Percentiles rank a stretch among this genome's conserved stretches.
These are phyloP conservation scores for Forsythia suspensa DNA, from an alignment of 257 asterid genomes.

Conservation along the genomic window DNA sequence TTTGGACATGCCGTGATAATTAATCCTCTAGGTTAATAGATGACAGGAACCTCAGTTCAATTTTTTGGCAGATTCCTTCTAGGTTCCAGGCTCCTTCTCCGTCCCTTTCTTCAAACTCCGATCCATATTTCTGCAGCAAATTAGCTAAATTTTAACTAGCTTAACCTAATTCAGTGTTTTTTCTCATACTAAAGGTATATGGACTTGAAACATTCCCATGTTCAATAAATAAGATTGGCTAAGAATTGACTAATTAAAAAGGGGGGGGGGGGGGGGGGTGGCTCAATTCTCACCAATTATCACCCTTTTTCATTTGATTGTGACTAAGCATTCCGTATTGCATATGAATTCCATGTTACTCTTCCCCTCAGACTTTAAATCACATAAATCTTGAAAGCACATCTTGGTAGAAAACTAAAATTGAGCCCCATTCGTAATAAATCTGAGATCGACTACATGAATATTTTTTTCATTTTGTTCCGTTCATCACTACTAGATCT, in stretches of 20 bases:
- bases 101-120: not conserved
- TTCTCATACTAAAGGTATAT: not conserved
- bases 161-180: not conserved
- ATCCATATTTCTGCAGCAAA: constrained; percentile 17
- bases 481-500: not conserved
- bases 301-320: constrained; percentile 33
- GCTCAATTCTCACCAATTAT: constrained; percentile 3
- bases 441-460: not conserved
- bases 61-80: not conserved
- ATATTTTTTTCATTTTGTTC: not conserved
- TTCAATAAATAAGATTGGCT: constrained; percentile 1
- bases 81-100: not conserved
- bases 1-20: too few relatives aligned
- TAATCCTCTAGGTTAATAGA: not conserved
- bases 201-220: constrained; percentile 4
- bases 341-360: constrained; percentile 95
- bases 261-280: not conserved
- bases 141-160: not conserved
- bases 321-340: constrained; percentile 47
- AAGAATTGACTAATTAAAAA: not conserved
- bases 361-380: constrained; percentile 23
- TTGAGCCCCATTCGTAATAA: not conserved
- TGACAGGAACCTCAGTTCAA: not conserved
- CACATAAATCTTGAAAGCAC: not conserved
- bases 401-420: not conserved